A percentile compares a stretch with the other conserved stretches of the same genome.
phyloP scores from a whole-genome alignment of 1,284 basidiomycete genomes.

The Singerocomus inundabilis region DNA sequence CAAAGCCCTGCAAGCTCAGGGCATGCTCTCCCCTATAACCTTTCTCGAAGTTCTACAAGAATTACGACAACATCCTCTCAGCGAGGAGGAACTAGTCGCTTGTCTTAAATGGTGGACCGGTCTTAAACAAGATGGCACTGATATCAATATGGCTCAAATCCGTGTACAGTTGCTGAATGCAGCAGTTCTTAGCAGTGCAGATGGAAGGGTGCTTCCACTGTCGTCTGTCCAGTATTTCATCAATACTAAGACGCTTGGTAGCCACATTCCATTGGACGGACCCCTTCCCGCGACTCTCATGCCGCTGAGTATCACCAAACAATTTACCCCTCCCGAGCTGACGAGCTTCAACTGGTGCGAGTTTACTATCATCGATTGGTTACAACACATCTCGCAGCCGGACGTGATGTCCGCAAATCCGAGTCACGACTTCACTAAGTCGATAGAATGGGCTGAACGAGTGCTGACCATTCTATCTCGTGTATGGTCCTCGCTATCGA shows the following conservation, averaged over 20 bases:
- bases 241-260: constrained; percentile 61
- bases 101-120: constrained; percentile 91
- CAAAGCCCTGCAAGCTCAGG: constrained; percentile 60
- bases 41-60: constrained; percentile 87
- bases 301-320: constrained; percentile 67
- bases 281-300: constrained; percentile 81
- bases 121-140: constrained; percentile 50
- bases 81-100: constrained; percentile 72
- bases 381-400: constrained; percentile 62
- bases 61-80: constrained; percentile 71
- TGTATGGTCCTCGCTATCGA: constrained; percentile 73
- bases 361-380: constrained; percentile 76
- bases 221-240: constrained; percentile 72
- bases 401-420: constrained; percentile 42
- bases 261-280: constrained; percentile 74
- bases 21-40: constrained; percentile 76
- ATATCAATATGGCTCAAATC: constrained; percentile 43
- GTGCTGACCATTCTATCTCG: constrained; percentile 73
- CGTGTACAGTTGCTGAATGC: constrained; percentile 69
- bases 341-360: constrained; percentile 80
- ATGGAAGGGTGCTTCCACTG: constrained; percentile 61
- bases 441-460: constrained; percentile 79
- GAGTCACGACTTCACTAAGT: constrained; percentile 68
- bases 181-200: constrained; percentile 55
- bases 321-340: constrained; percentile 60